Evolutionary conservation across 805 yeast species (phyloP), one percentile per base, ranked within the genome.

Genomic region (Myxozyma mucilagina): DNA sequence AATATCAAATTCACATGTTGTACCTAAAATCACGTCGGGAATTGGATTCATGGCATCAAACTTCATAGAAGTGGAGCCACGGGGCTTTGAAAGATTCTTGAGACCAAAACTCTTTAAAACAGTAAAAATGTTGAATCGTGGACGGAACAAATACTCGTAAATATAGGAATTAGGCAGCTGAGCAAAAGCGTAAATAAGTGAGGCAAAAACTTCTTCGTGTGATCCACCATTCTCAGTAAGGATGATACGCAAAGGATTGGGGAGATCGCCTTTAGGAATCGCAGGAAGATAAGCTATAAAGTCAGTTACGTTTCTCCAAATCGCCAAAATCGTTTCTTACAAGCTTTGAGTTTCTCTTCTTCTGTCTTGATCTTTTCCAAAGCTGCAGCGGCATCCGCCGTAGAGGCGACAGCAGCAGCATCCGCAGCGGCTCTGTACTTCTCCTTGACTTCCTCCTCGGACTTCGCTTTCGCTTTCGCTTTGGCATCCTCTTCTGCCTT

Each of bases 171-270:
- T 57, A 31, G 67, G 67, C 18, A 64, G 42, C 47, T 60, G 62
- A 18, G 66, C 66, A 42, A 64, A 64, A 4, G 67, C 66, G 47
- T 64, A 61, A 31, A 64, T 62, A 55, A 64, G 36, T 11, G 67
- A 60, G 13, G 63, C 67, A n/a, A 58, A 62, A 14, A 64, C 67
- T 34, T 64, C 67, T 24, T 64, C 67, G 35, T 64, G 67, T 11
- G 63, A 57, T 4, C 67, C 67, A 20, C 62, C 67, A 29, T 54
- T 54, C 53, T 64, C 67, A 8, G 58, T 44, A 32, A 64, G 36
- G 39, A 59, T 48, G 20, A 63, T 57, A 9, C 66, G 61, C 29
- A 63, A 56, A 34, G 65, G 65, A 35, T 47, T 38, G 16, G 66
- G 66, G 14, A 60, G 45, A 5, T 60, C 44, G n/a, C 66, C 66